Conservation (phyloP, 2,329 filamentous ascomycete genomes). For the Ophiognomonia clavigignenti-juglandacearum region DNA sequence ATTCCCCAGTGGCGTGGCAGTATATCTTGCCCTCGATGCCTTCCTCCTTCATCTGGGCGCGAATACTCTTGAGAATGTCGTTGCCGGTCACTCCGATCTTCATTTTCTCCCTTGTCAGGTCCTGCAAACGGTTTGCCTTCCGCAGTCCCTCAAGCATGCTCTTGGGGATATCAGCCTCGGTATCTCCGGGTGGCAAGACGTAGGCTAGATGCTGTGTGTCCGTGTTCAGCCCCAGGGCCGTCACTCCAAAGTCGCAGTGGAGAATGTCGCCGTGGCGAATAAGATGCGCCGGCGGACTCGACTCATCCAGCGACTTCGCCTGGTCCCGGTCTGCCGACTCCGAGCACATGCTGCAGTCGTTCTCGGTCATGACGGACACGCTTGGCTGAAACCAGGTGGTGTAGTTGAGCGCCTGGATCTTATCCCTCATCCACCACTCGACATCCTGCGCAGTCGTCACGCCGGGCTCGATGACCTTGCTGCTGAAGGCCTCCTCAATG, state of each 20-base stretch:
- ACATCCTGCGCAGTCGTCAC: constrained; percentile 40
- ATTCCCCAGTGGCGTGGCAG: constrained; percentile 45
- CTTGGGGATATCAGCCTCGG: constrained; percentile 34
- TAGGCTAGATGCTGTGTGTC: constrained; percentile 48
- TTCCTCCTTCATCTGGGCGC: constrained; percentile 35
- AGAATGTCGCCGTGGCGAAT: constrained; percentile 42
- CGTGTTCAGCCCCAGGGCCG: constrained; percentile 42
- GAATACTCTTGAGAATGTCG: constrained; percentile 34
- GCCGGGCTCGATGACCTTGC: constrained; percentile 35
- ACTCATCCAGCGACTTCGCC: constrained; percentile 1
- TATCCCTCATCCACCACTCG: constrained; percentile 48
- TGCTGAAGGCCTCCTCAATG: constrained; percentile 41
- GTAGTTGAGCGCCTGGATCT: constrained; percentile 43
- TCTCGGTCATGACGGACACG: constrained; percentile 35
- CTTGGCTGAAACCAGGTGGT: constrained; percentile 48
- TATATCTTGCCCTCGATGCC: constrained; percentile 44
- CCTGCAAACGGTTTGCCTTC: constrained; percentile 43
- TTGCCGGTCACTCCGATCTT: constrained; percentile 39
- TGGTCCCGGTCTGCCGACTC: not conserved
- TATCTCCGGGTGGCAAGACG: constrained; percentile 38
- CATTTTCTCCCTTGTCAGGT: constrained; percentile 41
- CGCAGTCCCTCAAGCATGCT: constrained; percentile 36
- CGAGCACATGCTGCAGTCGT: constrained; percentile 17
- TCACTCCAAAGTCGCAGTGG: constrained; percentile 45
- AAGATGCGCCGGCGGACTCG: constrained; percentile 18